Conservation (phyloP, 306 rosid genomes). For the Trifolium repens region DNA sequence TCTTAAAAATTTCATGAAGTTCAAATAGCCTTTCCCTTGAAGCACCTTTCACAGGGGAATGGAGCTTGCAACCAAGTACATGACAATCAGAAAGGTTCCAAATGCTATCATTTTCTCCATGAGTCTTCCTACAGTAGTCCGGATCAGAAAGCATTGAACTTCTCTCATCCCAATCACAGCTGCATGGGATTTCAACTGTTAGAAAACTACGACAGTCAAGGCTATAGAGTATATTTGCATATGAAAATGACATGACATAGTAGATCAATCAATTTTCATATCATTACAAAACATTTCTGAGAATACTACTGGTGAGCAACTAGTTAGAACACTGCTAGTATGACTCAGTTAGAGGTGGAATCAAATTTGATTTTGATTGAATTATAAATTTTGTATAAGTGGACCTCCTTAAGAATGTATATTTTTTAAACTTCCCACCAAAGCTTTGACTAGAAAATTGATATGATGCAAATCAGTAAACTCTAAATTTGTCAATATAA, state of each 20-base stretch:
- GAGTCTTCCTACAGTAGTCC: slow-evolving; percentile 45
- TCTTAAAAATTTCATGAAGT: slow-evolving; percentile 89
- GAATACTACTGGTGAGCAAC: not conserved
- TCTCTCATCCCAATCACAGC: slow-evolving; percentile 81
- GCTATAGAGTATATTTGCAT: not conserved
- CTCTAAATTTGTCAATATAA: not conserved
- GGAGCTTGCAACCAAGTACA: slow-evolving; percentile 83
- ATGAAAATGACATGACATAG: not conserved
- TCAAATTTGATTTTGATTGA: slow-evolving; percentile 7
- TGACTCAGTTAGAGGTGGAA: not conserved
- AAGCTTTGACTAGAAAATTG: slow-evolving; percentile 25
- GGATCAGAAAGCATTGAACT: slow-evolving; percentile 57
- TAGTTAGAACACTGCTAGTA: not conserved
- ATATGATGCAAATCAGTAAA: slow-evolving; percentile 7
- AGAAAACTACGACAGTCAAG: slow-evolving; percentile 36
- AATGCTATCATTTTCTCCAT: slow-evolving; percentile 48
- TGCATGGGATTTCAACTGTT: slow-evolving; percentile 51
- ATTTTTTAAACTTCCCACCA: slow-evolving; percentile 11
- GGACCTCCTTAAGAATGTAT: not conserved
- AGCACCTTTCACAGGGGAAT: slow-evolving; percentile 50
- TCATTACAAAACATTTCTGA: not conserved
- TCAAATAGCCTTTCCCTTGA: slow-evolving; percentile 70
- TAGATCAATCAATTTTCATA: slow-evolving; percentile 12
- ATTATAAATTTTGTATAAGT: not conserved
- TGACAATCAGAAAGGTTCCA: slow-evolving; percentile 90